phyloP scores from a whole-genome alignment of 1,139 yeast species.

The Zygosaccharomyces sapae region DNA sequence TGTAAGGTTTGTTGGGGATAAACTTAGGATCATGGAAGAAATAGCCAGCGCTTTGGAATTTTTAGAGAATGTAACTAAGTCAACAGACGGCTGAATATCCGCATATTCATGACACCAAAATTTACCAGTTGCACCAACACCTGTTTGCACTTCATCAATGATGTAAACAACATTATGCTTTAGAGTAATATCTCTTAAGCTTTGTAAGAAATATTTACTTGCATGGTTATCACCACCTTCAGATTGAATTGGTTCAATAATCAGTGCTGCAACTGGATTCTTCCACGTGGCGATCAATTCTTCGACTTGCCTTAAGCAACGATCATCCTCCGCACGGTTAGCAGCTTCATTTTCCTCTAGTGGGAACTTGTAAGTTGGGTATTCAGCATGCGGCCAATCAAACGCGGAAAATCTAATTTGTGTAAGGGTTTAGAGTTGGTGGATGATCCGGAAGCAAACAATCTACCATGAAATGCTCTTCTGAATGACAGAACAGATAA shows the following conservation, averaged over 20 bases:
- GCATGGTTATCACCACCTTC: conserved; percentile 77
- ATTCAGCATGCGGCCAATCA: conserved; percentile 74
- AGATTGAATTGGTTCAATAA: conserved; percentile 70
- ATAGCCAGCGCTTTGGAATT: conserved; percentile 77
- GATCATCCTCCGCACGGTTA: conserved; percentile 57
- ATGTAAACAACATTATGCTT: conserved; percentile 58
- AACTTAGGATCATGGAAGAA: conserved; percentile 61
- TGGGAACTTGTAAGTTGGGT: conserved; percentile 64
- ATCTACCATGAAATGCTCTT: conserved; percentile 70
- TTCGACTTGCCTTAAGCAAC: conserved; percentile 57
- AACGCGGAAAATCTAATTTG: conserved; percentile 74
- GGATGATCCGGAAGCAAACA: conserved; percentile 67
- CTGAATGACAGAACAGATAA: conserved; percentile 65
- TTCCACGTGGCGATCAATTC: conserved; percentile 46
- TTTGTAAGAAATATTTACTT: conserved; percentile 57
- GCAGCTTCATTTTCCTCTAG: conserved; percentile 48
- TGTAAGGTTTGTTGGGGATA: conserved; percentile 59
- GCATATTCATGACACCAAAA: conserved; percentile 75
- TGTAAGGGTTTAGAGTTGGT: conserved; percentile 74
- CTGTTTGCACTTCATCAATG: conserved; percentile 72
- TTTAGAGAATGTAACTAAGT: conserved; percentile 73
- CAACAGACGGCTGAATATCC: conserved; percentile 60
- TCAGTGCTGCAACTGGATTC: conserved; percentile 60
- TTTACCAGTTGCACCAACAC: conserved; percentile 69
- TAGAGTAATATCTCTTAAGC: conserved; percentile 56